These are phyloP conservation scores for Aspergillus proliferans DNA, from an alignment of 2,329 filamentous ascomycete species.

Conservation along the genomic window DNA sequence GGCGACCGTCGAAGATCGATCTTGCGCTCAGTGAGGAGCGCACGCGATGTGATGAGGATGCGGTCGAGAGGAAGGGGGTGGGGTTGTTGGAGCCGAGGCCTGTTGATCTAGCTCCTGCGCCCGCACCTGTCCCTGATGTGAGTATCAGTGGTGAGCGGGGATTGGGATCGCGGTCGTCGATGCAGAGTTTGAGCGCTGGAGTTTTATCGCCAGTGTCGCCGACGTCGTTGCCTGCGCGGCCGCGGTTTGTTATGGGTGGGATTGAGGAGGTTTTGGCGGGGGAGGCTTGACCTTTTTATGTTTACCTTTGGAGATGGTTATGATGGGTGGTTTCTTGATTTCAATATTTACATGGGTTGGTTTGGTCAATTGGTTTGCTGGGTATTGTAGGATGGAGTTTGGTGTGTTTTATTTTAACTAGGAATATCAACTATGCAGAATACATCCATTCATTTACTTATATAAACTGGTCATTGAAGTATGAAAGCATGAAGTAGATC, in stretches of 20 bases:
- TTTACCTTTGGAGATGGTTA: not conserved
- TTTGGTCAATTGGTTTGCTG: not conserved
- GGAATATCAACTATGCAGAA: too few relatives aligned
- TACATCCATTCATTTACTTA: too few relatives aligned
- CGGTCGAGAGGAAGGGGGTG: conserved; percentile 35
- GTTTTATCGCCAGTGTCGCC: conserved; percentile 9
- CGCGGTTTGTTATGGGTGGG: conserved; percentile 40
- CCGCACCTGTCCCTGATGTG: conserved; percentile 4
- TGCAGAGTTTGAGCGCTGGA: conserved; percentile 14
- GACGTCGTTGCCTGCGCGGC: conserved; percentile 13
- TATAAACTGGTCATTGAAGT: too few relatives aligned
- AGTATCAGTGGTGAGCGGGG: not conserved
- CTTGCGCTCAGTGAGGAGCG: conserved; percentile 39
- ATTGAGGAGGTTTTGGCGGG: conserved; percentile 45
- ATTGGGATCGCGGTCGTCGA: not conserved
- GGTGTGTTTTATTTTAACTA: too few relatives aligned
- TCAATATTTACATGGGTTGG: not conserved
- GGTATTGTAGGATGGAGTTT: too few relatives aligned
- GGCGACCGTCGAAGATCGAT: conserved; percentile 39
- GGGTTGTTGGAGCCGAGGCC: conserved; percentile 42
- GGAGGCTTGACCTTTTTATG: conserved; percentile 17
- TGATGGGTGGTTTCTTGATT: not conserved
- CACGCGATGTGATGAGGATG: conserved; percentile 32
- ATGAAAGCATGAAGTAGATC: too few relatives aligned
- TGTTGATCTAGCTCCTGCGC: conserved; percentile 27